Base-by-base conservation (phyloP, 2,329 filamentous ascomycete genomes). In the Aspergillus tubingensis region DNA sequence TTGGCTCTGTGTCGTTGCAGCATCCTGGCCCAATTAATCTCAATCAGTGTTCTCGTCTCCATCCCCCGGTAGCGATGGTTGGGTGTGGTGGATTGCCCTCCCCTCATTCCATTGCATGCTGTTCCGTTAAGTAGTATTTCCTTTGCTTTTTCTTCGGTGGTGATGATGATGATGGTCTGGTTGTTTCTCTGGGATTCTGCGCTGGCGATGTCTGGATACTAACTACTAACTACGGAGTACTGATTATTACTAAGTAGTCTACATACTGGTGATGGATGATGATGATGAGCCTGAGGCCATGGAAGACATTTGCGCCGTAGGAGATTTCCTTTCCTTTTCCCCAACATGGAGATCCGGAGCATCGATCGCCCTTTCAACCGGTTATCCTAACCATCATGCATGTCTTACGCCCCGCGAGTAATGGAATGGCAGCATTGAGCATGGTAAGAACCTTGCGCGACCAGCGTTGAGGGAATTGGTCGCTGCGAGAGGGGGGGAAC, bases 1-100 rank as follows among this genome's bases (percentile, higher is more conserved):
- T 53, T 63, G 59, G 58, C 54, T 55, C 52, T 61, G 38, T 23
- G 23, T 32, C 47, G n/a, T 17, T 17, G 25, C 23, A 59, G 44
- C 48, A 56, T 53, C 56, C 57, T 53, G n/a, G 44, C 25, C 47
- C 54, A 50, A 49, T 57, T 3, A 23, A 36, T 36, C 32, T 36
- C 32, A 36, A 6, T 36, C 32, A 27, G 3, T 23, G 25, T 36
- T 36, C 32, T 5, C 39, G n/a, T 21, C 30, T 25, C 53, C 41
- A 32, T 44, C 53, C 36, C 17, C 53, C 30, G 13, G 25, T n/a
- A 17, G 41, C 25, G 21, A 32, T 44, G 17, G 25, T 32, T 55
- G 39, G 39, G 25, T 44, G 39, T 13, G 32, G 32, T 36, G 32
- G 32, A 36, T 36, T 36, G 32, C 32, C 11, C 32, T 36, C 32